Evolutionary conservation across 768 basidiomycete species (phyloP).

Genomic region (Auricularia cornea): DNA sequence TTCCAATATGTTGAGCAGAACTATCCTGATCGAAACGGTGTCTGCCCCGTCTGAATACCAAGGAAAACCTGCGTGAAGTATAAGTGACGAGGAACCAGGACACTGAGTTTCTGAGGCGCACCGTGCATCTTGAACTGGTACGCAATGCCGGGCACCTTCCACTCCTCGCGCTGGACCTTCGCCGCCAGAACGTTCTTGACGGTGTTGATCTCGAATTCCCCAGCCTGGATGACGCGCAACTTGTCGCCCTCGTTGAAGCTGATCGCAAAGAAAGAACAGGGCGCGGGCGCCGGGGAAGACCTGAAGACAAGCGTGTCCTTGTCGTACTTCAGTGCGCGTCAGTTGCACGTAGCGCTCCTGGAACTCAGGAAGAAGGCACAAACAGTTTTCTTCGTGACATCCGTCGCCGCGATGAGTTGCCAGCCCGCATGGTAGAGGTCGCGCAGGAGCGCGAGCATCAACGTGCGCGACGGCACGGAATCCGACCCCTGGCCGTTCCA

Average conservation of each 20-base stretch:
- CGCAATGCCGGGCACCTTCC: constrained; percentile 4
- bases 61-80: not conserved
- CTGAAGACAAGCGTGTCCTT: constrained; percentile 23
- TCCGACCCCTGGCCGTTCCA: constrained; percentile 19
- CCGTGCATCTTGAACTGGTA: constrained; percentile 7
- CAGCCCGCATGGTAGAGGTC: constrained; percentile 17
- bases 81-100: not conserved
- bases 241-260: constrained; percentile 23
- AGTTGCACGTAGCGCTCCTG: too few relatives aligned
- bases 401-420: constrained; percentile 15
- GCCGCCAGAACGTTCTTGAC: constrained; percentile 8
- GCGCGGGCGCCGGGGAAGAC: not conserved
- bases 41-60: constrained; percentile 3
- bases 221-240: constrained; percentile 21
- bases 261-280: constrained; percentile 17
- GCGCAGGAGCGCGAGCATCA: constrained; percentile 17
- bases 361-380: too few relatives aligned
- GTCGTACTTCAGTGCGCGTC: constrained; percentile 12
- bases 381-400: constrained; percentile 15
- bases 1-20: constrained; percentile 3
- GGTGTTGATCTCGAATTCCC: constrained; percentile 13
- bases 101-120: not conserved
- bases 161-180: constrained; percentile 3
- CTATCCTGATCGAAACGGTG: not conserved
- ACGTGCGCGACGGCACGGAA: constrained; percentile 16